Evolutionary conservation across 352 stramenopile species (phyloP).

Genomic region (Pythium biforme): DNA sequence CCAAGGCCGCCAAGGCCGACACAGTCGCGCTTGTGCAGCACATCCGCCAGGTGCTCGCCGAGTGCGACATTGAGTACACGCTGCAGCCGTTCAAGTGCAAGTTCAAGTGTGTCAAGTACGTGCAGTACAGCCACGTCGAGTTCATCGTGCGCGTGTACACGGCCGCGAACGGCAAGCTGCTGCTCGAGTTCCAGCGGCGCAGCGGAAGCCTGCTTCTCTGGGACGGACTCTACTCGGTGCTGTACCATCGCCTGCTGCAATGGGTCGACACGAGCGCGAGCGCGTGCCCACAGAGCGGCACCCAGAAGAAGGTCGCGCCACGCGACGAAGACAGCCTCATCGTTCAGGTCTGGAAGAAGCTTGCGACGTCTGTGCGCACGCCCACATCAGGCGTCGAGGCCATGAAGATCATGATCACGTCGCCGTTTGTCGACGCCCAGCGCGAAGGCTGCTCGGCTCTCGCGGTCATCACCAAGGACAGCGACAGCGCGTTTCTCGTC

Average conservation of each 20-base stretch:
- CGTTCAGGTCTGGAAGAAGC: slow-evolving; percentile 58
- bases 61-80: slow-evolving; percentile 64
- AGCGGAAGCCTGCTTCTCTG: slow-evolving; percentile 73
- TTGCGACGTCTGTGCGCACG: slow-evolving; percentile 44
- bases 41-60: slow-evolving; percentile 47
- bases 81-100: slow-evolving; percentile 79
- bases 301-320: slow-evolving; percentile 55
- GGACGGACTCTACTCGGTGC: slow-evolving; percentile 76
- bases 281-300: slow-evolving; percentile 65
- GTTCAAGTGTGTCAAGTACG: slow-evolving; percentile 86
- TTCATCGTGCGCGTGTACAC: slow-evolving; percentile 75
- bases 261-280: slow-evolving; percentile 49
- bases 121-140: slow-evolving; percentile 82
- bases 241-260: slow-evolving; percentile 56
- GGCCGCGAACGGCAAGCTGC: slow-evolving; percentile 32
- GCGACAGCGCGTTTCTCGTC: slow-evolving; percentile 60
- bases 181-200: slow-evolving; percentile 78
- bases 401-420: slow-evolving; percentile 87
- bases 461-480: slow-evolving; percentile 65
- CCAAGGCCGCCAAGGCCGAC: slow-evolving; percentile 9
- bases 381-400: slow-evolving; percentile 72
- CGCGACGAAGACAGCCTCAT: slow-evolving; percentile 50
- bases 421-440: slow-evolving; percentile 65
- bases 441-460: slow-evolving; percentile 73
- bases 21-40: slow-evolving; percentile 41